These are phyloP conservation scores for Paraurostyla sp. DNA, from an alignment of 73 alveolate genomes.

Conservation along the genomic window DNA sequence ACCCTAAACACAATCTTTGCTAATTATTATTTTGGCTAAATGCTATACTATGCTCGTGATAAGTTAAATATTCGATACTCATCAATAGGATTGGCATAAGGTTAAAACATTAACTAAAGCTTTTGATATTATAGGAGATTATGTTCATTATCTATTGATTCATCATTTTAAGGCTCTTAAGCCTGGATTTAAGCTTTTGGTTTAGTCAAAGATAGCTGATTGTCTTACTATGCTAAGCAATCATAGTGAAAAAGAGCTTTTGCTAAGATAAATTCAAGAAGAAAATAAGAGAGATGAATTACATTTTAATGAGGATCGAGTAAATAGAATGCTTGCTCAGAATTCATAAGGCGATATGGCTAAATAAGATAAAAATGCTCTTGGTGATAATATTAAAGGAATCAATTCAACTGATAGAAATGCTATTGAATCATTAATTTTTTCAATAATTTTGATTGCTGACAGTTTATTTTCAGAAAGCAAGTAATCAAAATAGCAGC, in stretches of 20 bases:
- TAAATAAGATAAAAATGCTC: not conserved
- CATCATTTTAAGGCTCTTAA: not conserved
- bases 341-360: not conserved
- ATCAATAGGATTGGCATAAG: not conserved
- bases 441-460: not conserved
- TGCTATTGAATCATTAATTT: constrained; percentile 13
- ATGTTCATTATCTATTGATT: not conserved
- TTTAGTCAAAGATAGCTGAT: not conserved
- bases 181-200: not conserved
- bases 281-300: not conserved
- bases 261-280: not conserved
- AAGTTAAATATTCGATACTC: not conserved
- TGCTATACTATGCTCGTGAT: not conserved
- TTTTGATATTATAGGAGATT: constrained; percentile 27
- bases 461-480: not conserved
- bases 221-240: not conserved
- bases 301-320: not conserved
- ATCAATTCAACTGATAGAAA: not conserved
- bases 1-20: not conserved
- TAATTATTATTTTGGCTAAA: not conserved
- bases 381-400: not conserved
- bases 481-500: not conserved
- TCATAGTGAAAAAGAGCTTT: not conserved
- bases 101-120: not conserved
- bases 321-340: too few species aligned